Conservation (phyloP, 805 yeast genomes). For the Myxozyma neglecta region DNA sequence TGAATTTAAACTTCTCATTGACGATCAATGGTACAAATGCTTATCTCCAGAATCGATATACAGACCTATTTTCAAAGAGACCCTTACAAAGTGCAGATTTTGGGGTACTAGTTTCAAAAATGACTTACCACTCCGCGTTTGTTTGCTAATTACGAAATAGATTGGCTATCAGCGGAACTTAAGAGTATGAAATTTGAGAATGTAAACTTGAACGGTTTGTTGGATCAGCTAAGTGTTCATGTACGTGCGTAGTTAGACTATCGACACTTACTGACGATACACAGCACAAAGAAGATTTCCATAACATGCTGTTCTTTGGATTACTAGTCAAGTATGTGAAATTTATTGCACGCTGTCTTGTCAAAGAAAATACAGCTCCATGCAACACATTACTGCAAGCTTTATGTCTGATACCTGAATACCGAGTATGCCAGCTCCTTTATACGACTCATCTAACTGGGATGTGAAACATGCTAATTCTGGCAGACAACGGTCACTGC, state of each 20-base stretch:
- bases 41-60: constrained; percentile 14
- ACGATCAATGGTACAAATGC: constrained; percentile 21
- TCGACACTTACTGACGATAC: neutral
- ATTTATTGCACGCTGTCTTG: constrained; percentile 18
- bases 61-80: constrained; percentile 2
- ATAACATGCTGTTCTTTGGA: constrained; percentile 3
- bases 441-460: too few relatives aligned
- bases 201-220: neutral
- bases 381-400: too few relatives aligned
- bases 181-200: neutral
- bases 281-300: constrained; percentile 16
- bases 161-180: constrained; percentile 19
- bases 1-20: constrained; percentile 23
- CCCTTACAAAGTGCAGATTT: constrained; percentile 15
- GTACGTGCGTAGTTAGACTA: neutral
- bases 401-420: too few relatives aligned
- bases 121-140: neutral
- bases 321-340: constrained; percentile 11
- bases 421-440: too few relatives aligned
- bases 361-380: neutral
- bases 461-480: too few relatives aligned
- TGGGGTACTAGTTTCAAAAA: constrained; percentile 15
- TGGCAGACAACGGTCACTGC: too few relatives aligned
- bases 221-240: constrained; percentile 6
- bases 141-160: neutral